phyloP scores from a whole-genome alignment of 2,329 filamentous ascomycete species.

The Venturia oleaginea region DNA sequence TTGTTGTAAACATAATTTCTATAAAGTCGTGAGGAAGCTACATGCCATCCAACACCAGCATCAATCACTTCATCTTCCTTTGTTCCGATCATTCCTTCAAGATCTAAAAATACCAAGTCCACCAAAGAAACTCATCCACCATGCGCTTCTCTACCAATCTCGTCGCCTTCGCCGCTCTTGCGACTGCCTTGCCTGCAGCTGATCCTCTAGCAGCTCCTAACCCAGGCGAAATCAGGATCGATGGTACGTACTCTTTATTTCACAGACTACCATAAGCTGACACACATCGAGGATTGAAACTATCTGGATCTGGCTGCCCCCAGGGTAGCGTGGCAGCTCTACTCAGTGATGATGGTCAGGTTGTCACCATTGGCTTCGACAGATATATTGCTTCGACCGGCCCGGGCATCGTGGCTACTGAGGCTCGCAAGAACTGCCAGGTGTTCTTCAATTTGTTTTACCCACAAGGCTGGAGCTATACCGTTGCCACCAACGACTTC shows the following conservation, averaged over 20 bases:
- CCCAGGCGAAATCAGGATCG: slow-evolving; percentile 25
- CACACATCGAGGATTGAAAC: slow-evolving; percentile 31
- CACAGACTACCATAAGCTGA: background rate
- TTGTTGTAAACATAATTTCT: background rate
- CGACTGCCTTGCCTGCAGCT: slow-evolving; percentile 15
- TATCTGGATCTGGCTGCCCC: slow-evolving; percentile 41
- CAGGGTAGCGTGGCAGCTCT: slow-evolving; percentile 34
- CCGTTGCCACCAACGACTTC: slow-evolving; percentile 43
- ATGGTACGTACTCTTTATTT: background rate
- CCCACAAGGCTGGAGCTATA: slow-evolving; percentile 45
- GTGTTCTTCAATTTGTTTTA: slow-evolving; percentile 44
- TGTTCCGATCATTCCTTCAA: background rate
- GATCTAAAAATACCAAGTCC: background rate
- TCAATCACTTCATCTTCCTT: background rate
- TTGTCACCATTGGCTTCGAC: slow-evolving; percentile 45
- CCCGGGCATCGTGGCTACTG: slow-evolving; percentile 28
- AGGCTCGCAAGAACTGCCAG: slow-evolving; percentile 46
- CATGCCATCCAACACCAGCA: background rate
- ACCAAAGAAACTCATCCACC: background rate
- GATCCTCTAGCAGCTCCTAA: background rate
- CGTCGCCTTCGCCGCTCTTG: slow-evolving; percentile 18
- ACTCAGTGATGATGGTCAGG: slow-evolving; percentile 29
- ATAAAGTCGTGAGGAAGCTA: background rate
- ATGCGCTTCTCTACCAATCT: background rate
- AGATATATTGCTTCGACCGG: slow-evolving; percentile 44